These are phyloP conservation scores for Trametes cingulata DNA, from an alignment of 768 basidiomycete genomes.

Conservation along the genomic window DNA sequence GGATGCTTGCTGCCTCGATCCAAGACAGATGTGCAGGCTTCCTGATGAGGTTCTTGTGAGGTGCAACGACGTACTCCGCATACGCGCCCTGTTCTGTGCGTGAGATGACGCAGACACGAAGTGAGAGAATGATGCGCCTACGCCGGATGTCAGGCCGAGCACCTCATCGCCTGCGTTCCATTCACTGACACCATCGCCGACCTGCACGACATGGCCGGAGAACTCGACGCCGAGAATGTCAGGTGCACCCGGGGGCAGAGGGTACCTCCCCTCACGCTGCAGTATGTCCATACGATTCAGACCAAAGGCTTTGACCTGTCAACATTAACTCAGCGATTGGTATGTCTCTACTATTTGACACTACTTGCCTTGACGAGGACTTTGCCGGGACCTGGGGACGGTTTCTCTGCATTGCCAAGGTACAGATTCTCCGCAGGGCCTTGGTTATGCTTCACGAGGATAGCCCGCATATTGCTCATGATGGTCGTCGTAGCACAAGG, in stretches of 20 bases:
- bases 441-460: conserved; percentile 73
- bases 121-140: conserved; percentile 43
- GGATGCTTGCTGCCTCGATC: conserved; percentile 84
- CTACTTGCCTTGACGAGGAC: conserved; percentile 78
- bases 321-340: background rate
- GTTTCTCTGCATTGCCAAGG: conserved; percentile 69
- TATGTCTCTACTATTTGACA: background rate
- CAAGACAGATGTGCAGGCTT: conserved; percentile 80
- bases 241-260: conserved; percentile 73
- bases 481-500: background rate
- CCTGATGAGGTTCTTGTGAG: conserved; percentile 62
- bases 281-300: conserved; percentile 84
- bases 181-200: conserved; percentile 37
- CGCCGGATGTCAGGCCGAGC: conserved; percentile 79
- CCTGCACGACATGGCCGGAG: conserved; percentile 56
- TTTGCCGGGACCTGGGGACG: conserved; percentile 54
- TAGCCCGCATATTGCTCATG: conserved; percentile 61
- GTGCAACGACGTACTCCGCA: conserved; percentile 78
- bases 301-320: conserved; percentile 82
- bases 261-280: conserved; percentile 75
- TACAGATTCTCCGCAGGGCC: conserved; percentile 79
- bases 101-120: background rate
- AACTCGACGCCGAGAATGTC: conserved; percentile 87
- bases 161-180: conserved; percentile 77
- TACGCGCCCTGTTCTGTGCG: conserved; percentile 70